Evolutionary conservation across 257 asterid genomes (phyloP), one percentile per base, ranked within the genome.

Genomic region (Haberlea rhodopensis): DNA sequence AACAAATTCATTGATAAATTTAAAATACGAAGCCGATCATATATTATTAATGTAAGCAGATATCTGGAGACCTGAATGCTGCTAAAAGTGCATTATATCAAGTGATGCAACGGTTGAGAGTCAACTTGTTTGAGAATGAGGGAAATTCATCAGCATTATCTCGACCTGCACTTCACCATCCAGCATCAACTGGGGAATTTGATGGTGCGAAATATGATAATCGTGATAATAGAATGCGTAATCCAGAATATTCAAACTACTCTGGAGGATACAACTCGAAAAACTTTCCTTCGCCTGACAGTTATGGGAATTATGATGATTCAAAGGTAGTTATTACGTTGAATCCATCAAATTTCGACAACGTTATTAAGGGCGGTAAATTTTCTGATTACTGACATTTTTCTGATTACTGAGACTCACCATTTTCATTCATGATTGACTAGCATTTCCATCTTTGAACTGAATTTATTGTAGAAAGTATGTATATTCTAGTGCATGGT

Each of bases 51-150:
- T 73, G 58, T 62, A 73, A 40, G 16, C 81, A 91, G 98, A 85
- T 91, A 71, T 70, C 83, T 53, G 98, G 98, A 64, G 95, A 91
- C 68, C 29, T 63, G 34, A 81, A 75, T 75, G 86, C 87, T 56
- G 90, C 92, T 56, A 77, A 78, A 63, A 73, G 71, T 66, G 98
- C 98, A 0, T 67, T 91, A 54, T 67, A 82, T 59, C 96, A 81
- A 85, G 87, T 91, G 58, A 21, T 79, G 64, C 77, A 80, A 70
- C 84, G 95, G 13, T 77, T 91, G 80, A 86, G 96, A 72, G 74
- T 76, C 65, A 91, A 88, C 56, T 4, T 66, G 57, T 87, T 86
- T 73, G 95, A 86, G 77, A 70, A 73, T 59, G 95, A 83, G 55
- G 90, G 88, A 71, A 65, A 73, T 64, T 65, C 84, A 32, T 64